Base-by-base conservation (phyloP, 306 rosid species). In the Malus domestica region DNA sequence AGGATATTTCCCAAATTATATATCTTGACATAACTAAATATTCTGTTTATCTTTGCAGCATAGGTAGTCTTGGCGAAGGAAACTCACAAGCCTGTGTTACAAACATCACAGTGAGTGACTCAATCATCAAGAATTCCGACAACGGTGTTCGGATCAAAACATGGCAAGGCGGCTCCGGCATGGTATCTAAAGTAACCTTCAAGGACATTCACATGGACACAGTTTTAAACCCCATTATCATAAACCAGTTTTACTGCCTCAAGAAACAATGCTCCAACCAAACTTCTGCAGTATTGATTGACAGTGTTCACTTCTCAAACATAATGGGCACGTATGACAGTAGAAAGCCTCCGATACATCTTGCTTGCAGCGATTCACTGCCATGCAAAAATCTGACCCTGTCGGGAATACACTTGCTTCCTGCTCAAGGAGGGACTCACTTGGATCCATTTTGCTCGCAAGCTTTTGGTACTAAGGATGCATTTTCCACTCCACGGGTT, bases 91-190 rank as follows among this genome's bases (percentile, higher is more conserved):
- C 93, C 29, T 89, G 94, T 23, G 92, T 88, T 8, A 74, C 86
- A 51, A 85, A 91, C 83, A 82, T 91, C 57, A 84, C 94, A 1
- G 90, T 85, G 22, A 80, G 87, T 51, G 97, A 89, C 66, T 87
- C 97, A 0, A 77, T 70, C n/a, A 89, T 91, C 46, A 87, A 82
- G 58, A 19, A 69, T 58, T 84, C 93, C 5, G 86, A 85, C 32
- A 89, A 91, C 18, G 93, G 96, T 4, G 92, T 89, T 8, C 77
- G 92, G 67, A 86, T 91, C 66, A 87, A 91, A 86, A 89, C 97
- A 78, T 87, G 92, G 89, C 92, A 91, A 76, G 97, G 97, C 5
- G 94, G 97, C 68, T 89, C 82, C 40, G 89, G 97, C 72, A 78
- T 87, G 0, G 91, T 89, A 68, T 82, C 85, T 66, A 64, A 85